Evolutionary conservation across 306 rosid species (phyloP).

Genomic region (Quercus robur): DNA sequence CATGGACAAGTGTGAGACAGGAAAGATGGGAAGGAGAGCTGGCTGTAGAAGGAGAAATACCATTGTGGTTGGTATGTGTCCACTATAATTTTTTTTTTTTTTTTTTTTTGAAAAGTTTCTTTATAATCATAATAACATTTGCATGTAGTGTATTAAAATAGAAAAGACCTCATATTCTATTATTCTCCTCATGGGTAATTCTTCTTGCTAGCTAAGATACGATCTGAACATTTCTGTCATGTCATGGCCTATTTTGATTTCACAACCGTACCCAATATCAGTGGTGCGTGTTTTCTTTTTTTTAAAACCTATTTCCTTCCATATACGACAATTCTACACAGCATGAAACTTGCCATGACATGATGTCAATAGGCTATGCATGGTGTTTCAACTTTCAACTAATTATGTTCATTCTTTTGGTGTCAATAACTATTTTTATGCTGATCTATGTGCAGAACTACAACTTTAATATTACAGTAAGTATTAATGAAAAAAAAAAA

Average conservation of each 20-base stretch:
- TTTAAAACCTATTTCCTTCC: background rate
- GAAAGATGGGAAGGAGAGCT: conserved; percentile 95
- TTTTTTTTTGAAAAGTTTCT: background rate
- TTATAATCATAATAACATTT: background rate
- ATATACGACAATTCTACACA: background rate
- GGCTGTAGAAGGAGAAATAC: conserved; percentile 67
- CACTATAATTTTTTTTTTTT: background rate
- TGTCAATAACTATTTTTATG: background rate
- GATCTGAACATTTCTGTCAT: too few species aligned
- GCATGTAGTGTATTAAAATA: background rate
- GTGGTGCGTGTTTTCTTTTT: background rate
- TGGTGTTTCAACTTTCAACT: background rate
- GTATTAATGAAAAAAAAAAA: too few species aligned
- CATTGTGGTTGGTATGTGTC: conserved; percentile 69
- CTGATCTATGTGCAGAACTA: background rate
- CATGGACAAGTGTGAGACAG: conserved; percentile 88
- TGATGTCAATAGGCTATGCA: background rate
- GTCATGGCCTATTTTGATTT: too few species aligned
- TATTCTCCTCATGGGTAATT: background rate
- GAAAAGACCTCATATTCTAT: background rate
- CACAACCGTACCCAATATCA: too few species aligned
- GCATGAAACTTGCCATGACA: background rate
- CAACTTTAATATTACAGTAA: background rate
- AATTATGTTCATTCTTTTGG: background rate
- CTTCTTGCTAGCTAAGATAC: background rate